Percentiles rank a stretch among this genome's conserved stretches.
Conservation (phyloP, 352 stramenopile species). For the Phytophthora hybrid region DNA sequence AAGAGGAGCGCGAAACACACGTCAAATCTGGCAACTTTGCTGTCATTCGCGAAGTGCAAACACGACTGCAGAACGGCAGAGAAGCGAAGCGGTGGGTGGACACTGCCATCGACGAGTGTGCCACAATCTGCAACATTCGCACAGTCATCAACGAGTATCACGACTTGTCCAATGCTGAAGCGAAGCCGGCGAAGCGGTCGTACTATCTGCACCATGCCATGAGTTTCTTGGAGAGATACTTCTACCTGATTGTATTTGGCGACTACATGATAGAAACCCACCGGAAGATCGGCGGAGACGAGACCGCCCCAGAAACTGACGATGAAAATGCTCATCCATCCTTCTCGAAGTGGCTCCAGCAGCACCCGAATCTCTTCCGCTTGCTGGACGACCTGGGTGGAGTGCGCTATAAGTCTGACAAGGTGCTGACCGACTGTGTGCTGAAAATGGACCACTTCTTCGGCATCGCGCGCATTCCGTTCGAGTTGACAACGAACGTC, state of each 20-base stretch:
- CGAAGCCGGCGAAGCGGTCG: constrained; percentile 81
- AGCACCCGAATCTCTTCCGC: constrained; percentile 76
- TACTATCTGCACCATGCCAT: constrained; percentile 89
- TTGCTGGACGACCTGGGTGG: constrained; percentile 80
- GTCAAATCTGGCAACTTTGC: constrained; percentile 64
- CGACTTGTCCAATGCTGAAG: constrained; percentile 74
- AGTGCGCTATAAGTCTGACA: constrained; percentile 85
- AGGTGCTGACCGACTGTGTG: constrained; percentile 82
- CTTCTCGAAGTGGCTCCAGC: constrained; percentile 87
- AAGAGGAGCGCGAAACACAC: constrained; percentile 16
- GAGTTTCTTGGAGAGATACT: constrained; percentile 89
- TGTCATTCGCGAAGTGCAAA: constrained; percentile 74
- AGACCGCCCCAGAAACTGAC: constrained; percentile 24
- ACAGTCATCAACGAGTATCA: constrained; percentile 83
- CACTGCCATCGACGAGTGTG: constrained; percentile 68
- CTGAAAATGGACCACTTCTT: constrained; percentile 93
- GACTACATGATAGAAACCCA: constrained; percentile 72
- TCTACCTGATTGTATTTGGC: constrained; percentile 91
- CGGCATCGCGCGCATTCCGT: constrained; percentile 73
- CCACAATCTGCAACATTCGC: constrained; percentile 83
- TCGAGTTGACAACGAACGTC: constrained; percentile 70
- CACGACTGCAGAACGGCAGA: constrained; percentile 53
- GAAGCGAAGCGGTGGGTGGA: constrained; percentile 85
- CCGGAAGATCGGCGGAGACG: constrained; percentile 15
- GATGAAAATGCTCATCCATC: constrained; percentile 43